Percentiles rank a stretch among this genome's conserved stretches.
Conservation (phyloP, 2,329 filamentous ascomycete genomes). For the Cucurbitaria berberidis region DNA sequence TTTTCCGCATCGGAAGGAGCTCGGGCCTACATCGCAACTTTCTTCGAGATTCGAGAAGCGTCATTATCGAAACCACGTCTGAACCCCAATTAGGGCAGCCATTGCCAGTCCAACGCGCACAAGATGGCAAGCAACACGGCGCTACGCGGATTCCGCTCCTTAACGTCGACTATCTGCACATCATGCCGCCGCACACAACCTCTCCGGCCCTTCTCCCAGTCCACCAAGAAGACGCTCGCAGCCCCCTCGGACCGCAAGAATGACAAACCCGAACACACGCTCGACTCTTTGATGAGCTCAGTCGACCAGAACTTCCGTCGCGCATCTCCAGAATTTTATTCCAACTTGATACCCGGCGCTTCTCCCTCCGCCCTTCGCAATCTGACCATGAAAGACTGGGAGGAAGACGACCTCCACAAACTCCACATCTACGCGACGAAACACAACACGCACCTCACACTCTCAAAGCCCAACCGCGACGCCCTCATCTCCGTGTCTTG, state of each 20-base stretch:
- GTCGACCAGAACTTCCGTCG: slow-evolving; percentile 24
- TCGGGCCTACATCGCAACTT: slow-evolving; percentile 32
- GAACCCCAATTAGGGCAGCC: slow-evolving; percentile 20
- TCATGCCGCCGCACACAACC: slow-evolving; percentile 45
- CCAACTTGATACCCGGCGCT: slow-evolving; percentile 29
- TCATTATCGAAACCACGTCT: slow-evolving; percentile 7
- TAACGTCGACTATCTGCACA: slow-evolving; percentile 45
- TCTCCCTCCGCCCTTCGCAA: slow-evolving; percentile 14
- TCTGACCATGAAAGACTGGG: slow-evolving; percentile 33
- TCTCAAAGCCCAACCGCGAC: slow-evolving; percentile 80
- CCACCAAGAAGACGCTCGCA: slow-evolving; percentile 24
- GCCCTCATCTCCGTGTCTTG: slow-evolving; percentile 80
- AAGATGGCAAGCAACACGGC: slow-evolving; percentile 35
- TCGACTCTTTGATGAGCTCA: slow-evolving; percentile 22
- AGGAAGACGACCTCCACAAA: slow-evolving; percentile 71
- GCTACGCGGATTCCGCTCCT: slow-evolving; percentile 36
- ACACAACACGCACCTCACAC: slow-evolving; percentile 94
- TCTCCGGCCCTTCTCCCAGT: slow-evolving; percentile 45
- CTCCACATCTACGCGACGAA: slow-evolving; percentile 86
- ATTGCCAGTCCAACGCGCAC: slow-evolving; percentile 7
- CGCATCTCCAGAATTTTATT: slow-evolving; percentile 15
- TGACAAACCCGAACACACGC: slow-evolving; percentile 10
- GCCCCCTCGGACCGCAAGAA: slow-evolving; percentile 9
- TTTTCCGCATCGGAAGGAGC: slow-evolving; percentile 32
- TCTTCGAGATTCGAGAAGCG: slow-evolving; percentile 24